phyloP scores from a whole-genome alignment of 352 stramenopile species.

The Blastocystis sp. region DNA sequence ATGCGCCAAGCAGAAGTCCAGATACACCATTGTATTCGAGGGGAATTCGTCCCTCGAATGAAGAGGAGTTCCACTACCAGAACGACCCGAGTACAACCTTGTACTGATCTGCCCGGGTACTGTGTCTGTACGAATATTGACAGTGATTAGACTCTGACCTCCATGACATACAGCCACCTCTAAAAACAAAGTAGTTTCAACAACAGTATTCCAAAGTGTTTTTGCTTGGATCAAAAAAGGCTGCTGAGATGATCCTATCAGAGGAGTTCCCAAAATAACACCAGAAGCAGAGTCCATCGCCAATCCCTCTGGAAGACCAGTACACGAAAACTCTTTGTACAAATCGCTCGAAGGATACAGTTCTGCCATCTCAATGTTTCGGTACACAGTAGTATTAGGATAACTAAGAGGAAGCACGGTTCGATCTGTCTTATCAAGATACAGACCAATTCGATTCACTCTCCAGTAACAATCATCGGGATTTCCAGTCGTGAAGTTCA shows the following conservation, averaged over 20 bases:
- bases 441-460: background rate
- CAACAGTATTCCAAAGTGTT: background rate
- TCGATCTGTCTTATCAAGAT: background rate
- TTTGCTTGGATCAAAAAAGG: background rate
- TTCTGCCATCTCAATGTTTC: slow-evolving; percentile 28
- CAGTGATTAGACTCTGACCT: background rate
- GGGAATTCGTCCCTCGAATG: background rate
- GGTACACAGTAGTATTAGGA: background rate
- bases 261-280: background rate
- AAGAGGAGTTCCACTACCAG: background rate
- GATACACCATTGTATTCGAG: background rate
- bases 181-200: background rate
- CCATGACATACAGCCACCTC: background rate
- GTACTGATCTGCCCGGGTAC: background rate
- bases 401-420: background rate
- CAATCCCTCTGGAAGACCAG: background rate
- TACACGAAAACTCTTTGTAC: background rate
- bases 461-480: background rate
- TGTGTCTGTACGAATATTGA: background rate
- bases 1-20: slow-evolving; percentile 29
- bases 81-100: background rate
- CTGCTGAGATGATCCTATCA: background rate
- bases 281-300: background rate
- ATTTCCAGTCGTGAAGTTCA: background rate
- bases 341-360: background rate